Evolutionary conservation across 148 eudicot genomes (phyloP), one percentile per base, ranked within the genome.

Genomic region (Spergularia bocconei): DNA sequence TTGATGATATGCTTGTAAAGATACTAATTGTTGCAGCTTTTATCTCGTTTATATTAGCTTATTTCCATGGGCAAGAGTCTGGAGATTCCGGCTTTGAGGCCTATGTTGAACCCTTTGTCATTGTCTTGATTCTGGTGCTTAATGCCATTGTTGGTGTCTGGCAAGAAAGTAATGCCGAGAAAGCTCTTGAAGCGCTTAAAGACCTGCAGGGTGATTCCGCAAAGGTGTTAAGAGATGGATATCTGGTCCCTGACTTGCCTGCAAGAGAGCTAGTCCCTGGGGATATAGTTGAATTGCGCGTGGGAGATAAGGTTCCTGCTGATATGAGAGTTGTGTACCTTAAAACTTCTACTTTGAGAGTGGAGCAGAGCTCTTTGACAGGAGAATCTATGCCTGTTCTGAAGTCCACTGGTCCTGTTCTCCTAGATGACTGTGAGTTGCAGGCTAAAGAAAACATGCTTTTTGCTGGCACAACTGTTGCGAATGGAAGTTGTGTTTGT

Each of bases 131-230:
- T 57, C 78, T 91, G 71, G 81, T 90, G 48, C 83, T 91, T 51
- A 91, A 91, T 81, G 97, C 94, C 55, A 80, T 88, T 61, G 92
- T 91, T 39, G 97, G 97, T 7, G 97, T 91, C 33, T 91, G 97
- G 97, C 97, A 91, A 87, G 97, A 91, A 76, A 87, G 84, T 59
- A 91, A 88, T 80, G 97, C 97, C 3, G 94, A 90, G 66, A 90
- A 90, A 72, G 97, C 97, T 13, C 92, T 91, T 33, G 92, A 91
- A 67, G 97, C 94, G 9, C 84, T 91, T 4, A 91, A 90, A 78
- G 97, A 90, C 75, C 84, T 91, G 84, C 97, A 91, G 47, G 84
- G 88, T 76, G 97, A 91, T 53, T 88, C 93, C 0, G 80, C 82
- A 4, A 88, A 85, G 81, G 93, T 86, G 38, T 10, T 91, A 15